These are phyloP conservation scores for Acer saccharum DNA, from an alignment of 345 rosid genomes.

Conservation along the genomic window DNA sequence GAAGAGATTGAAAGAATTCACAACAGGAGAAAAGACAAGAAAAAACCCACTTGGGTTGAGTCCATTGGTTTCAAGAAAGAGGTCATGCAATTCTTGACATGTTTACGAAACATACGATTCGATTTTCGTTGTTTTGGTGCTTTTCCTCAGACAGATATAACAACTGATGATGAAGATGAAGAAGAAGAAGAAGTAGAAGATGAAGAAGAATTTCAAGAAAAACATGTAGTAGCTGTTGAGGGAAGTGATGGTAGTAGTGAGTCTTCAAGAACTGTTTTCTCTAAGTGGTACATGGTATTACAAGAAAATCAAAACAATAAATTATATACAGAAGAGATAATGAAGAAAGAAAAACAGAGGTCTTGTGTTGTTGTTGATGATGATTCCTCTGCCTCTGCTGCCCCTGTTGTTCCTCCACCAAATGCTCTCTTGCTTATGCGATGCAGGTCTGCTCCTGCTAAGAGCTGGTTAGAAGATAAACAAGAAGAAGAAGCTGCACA, in stretches of 20 bases:
- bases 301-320: slow-evolving; percentile 51
- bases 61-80: slow-evolving; percentile 76
- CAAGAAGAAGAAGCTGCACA: slow-evolving; percentile 24
- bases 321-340: slow-evolving; percentile 26
- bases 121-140: slow-evolving; percentile 74
- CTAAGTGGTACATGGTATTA: slow-evolving; percentile 78
- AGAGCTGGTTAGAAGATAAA: slow-evolving; percentile 48
- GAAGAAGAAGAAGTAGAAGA: slow-evolving; percentile 39
- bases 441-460: slow-evolving; percentile 82
- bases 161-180: slow-evolving; percentile 49
- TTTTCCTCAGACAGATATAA: slow-evolving; percentile 49
- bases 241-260: slow-evolving; percentile 18
- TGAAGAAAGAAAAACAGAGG: slow-evolving; percentile 18
- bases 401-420: slow-evolving; percentile 65
- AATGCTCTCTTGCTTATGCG: slow-evolving; percentile 83
- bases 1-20: slow-evolving; percentile 70
- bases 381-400: background rate
- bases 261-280: slow-evolving; percentile 59
- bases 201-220: slow-evolving; percentile 30
- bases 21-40: slow-evolving; percentile 38
- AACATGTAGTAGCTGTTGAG: slow-evolving; percentile 8
- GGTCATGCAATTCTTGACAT: slow-evolving; percentile 65
- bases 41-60: slow-evolving; percentile 45
- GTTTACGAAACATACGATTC: slow-evolving; percentile 53
- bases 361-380: slow-evolving; percentile 8